These are phyloP conservation scores for Diutina scorzettiae DNA, from an alignment of 1,139 yeast genomes.

Conservation along the genomic window DNA sequence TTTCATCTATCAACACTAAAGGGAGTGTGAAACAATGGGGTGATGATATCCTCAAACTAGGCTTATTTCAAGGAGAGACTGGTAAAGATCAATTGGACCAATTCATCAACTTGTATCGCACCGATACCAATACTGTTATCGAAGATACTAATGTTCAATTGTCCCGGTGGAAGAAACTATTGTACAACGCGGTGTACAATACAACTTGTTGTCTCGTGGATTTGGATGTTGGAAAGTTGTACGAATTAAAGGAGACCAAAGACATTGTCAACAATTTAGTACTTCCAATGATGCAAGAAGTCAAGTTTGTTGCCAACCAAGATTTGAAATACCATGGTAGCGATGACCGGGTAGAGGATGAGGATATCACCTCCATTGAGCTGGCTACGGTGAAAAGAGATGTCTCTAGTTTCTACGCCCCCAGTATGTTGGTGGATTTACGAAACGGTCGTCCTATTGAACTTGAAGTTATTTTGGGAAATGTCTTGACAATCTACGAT, in stretches of 20 bases:
- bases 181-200: conserved; percentile 59
- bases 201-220: conserved; percentile 42
- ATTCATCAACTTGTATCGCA: conserved; percentile 40
- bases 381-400: conserved; percentile 34
- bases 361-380: conserved; percentile 27
- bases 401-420: conserved; percentile 53
- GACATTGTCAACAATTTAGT: conserved; percentile 22
- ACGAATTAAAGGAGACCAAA: conserved; percentile 20
- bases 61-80: conserved; percentile 11
- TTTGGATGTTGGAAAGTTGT: conserved; percentile 30
- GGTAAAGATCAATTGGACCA: conserved; percentile 9
- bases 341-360: neutral
- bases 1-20: neutral
- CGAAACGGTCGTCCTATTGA: conserved; percentile 63
- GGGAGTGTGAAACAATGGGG: conserved; percentile 1
- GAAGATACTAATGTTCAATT: conserved; percentile 39
- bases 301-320: conserved; percentile 47
- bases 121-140: conserved; percentile 27
- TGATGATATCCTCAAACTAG: neutral
- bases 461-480: conserved; percentile 60
- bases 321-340: conserved; percentile 16
- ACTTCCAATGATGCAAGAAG: conserved; percentile 55
- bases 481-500: conserved; percentile 50
- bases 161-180: conserved; percentile 62
- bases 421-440: conserved; percentile 68